Conservation (phyloP, 768 basidiomycete species). For the Hirschioporus abietinus region DNA sequence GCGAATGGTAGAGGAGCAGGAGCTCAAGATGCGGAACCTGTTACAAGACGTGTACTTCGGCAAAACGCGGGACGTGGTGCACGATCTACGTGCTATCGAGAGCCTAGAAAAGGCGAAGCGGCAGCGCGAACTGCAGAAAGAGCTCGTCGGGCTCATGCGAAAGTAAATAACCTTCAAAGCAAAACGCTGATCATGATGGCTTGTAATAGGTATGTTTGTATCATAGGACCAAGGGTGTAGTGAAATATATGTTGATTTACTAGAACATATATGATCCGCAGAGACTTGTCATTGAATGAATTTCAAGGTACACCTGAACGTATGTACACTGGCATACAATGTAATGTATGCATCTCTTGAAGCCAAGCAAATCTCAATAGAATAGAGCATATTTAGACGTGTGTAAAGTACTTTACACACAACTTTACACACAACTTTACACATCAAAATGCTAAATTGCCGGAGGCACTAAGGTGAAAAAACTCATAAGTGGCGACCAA, state of each 20-base stretch:
- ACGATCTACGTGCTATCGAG: slow-evolving; percentile 83
- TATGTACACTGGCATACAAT: no score
- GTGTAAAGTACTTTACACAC: no score
- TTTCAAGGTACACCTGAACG: no score
- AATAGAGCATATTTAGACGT: no score
- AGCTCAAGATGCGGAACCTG: slow-evolving; percentile 97
- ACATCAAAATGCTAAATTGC: no score
- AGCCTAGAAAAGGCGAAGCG: slow-evolving; percentile 77
- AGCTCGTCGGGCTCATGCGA: slow-evolving; percentile 83
- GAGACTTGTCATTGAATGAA: no score
- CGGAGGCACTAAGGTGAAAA: no score
- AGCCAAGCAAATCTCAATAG: background rate
- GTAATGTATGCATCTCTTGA: no score
- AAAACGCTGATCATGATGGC: background rate
- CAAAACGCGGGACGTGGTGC: slow-evolving; percentile 93
- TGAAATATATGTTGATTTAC: background rate
- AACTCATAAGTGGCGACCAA: no score
- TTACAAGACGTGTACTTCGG: slow-evolving; percentile 95
- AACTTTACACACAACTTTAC: no score
- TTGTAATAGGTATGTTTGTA: background rate
- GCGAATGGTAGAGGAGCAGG: slow-evolving; percentile 96
- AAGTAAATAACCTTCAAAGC: slow-evolving; percentile 34
- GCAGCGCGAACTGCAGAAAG: slow-evolving; percentile 85
- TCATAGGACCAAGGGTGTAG: background rate
- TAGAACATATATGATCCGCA: no score